These are phyloP conservation scores for Calonectria pteridis DNA, from an alignment of 2,329 filamentous ascomycete genomes.

Conservation along the genomic window DNA sequence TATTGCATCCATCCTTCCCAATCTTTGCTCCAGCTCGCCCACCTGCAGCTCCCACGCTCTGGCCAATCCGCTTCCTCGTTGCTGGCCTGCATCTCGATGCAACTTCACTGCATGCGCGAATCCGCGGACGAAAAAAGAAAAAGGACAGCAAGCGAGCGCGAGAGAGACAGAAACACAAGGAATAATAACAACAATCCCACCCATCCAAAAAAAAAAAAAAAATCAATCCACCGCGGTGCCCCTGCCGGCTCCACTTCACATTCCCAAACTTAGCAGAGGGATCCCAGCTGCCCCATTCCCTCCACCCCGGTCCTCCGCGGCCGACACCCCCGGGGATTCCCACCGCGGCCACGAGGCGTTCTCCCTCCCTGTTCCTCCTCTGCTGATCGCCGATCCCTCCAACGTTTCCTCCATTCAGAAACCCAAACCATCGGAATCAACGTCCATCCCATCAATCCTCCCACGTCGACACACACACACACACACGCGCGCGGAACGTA, in stretches of 20 bases:
- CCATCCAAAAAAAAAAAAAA: no score
- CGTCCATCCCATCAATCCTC: neutral
- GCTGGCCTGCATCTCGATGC: neutral
- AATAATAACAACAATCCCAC: neutral
- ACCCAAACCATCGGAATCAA: constrained; percentile 13
- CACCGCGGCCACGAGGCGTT: constrained; percentile 17
- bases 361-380: constrained; percentile 23
- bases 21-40: neutral
- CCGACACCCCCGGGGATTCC: constrained; percentile 22
- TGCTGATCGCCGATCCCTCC: constrained; percentile 26
- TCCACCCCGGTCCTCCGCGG: neutral
- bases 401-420: constrained; percentile 11
- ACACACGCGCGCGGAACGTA: neutral
- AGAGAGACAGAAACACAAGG: neutral
- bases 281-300: constrained; percentile 1
- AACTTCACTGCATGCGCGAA: neutral
- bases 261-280: neutral
- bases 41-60: neutral
- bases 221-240: neutral
- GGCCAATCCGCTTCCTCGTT: neutral
- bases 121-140: neutral
- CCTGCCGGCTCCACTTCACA: neutral
- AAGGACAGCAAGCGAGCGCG: neutral
- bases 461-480: neutral
- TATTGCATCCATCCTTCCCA: constrained; percentile 19